Evolutionary conservation across 306 rosid species (phyloP), one percentile per base, ranked within the genome.

Genomic region (Neltuma alba): DNA sequence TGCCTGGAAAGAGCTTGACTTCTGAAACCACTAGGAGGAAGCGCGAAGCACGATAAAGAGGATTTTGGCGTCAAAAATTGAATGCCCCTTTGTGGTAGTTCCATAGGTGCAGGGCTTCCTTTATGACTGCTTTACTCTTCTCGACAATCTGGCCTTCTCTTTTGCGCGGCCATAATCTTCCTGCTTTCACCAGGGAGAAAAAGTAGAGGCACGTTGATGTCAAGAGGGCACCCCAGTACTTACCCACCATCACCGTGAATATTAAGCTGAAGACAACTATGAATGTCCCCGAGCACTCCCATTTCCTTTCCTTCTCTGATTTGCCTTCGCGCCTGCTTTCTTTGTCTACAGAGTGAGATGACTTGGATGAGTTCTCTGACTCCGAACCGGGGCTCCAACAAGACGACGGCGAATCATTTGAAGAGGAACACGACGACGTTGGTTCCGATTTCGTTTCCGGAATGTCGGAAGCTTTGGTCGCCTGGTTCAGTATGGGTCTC

Each of bases 161-260:
- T 85, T 83, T n/a, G n/a, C n/a, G n/a, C n/a, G n/a, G n/a, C n/a
- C n/a, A n/a, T n/a, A n/a, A n/a, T n/a, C n/a, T n/a, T 55, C 2
- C 44, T 38, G 75, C 60, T 6, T 37, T 66, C 67, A 72, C 79
- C 54, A 78, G 54, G 64, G 79, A 76, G 10, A 76, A 57, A 58
- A 86, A 57, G 77, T 66, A 94, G 2, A 89, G 55, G 85, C 87
- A 88, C 5, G 85, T 72, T 60, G 84, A 86, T 2, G 92, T 83
- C 84, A 84, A 84, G 14, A 92, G 21, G 47, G 86, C 73, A 10
- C 84, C 91, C 65, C 62, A 66, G 33, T 47, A 13, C 89, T 81
- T 92, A 16, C 97, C 97, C 70, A 85, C 83, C 44, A 84, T 33
- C 12, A 89, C 76, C 10, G 93, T 92, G 10, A 89, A 23, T 18